A percentile compares a stretch with the other conserved stretches of the same genome.
These are phyloP conservation scores for Aspergillus latus DNA, from an alignment of 2,329 filamentous ascomycete species.

Conservation along the genomic window DNA sequence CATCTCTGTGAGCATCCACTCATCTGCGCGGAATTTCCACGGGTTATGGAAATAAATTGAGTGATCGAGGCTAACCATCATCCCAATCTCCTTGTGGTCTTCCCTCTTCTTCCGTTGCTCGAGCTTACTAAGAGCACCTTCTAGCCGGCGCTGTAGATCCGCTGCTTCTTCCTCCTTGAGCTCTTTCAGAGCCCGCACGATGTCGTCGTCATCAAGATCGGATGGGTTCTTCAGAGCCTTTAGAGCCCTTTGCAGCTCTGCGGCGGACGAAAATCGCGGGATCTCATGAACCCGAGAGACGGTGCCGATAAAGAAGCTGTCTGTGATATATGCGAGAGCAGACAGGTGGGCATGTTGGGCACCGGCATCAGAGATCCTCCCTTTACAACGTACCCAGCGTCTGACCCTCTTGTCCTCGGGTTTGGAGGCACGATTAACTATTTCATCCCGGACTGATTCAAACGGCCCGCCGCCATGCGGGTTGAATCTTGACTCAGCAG, in stretches of 20 bases:
- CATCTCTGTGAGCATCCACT: constrained; percentile 54
- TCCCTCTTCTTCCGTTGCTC: constrained; percentile 24
- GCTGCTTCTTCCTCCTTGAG: constrained; percentile 44
- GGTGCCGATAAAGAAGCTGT: constrained; percentile 91
- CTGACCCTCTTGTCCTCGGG: constrained; percentile 67
- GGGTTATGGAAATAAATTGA: constrained; percentile 54
- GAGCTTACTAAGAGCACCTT: constrained; percentile 35
- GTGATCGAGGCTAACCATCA: constrained; percentile 55
- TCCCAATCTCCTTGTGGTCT: constrained; percentile 43
- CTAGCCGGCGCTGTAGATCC: constrained; percentile 38
- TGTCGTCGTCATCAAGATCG: constrained; percentile 44
- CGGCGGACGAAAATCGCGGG: constrained; percentile 66
- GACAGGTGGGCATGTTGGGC: constrained; percentile 79
- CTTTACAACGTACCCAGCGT: constrained; percentile 53
- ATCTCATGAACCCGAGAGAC: constrained; percentile 77
- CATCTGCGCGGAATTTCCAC: constrained; percentile 49
- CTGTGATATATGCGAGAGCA: constrained; percentile 89
- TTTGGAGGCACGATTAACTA: constrained; percentile 53
- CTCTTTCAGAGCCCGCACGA: constrained; percentile 42
- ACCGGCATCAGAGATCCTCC: constrained; percentile 69
- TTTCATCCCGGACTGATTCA: constrained; percentile 57
- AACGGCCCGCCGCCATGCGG: constrained; percentile 53
- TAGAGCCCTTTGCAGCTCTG: constrained; percentile 41
- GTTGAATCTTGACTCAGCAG: constrained; percentile 26
- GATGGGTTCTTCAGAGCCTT: constrained; percentile 45